Evolutionary conservation across 2,329 filamentous ascomycete species (phyloP).

Genomic region (Ambrosiella xylebori): DNA sequence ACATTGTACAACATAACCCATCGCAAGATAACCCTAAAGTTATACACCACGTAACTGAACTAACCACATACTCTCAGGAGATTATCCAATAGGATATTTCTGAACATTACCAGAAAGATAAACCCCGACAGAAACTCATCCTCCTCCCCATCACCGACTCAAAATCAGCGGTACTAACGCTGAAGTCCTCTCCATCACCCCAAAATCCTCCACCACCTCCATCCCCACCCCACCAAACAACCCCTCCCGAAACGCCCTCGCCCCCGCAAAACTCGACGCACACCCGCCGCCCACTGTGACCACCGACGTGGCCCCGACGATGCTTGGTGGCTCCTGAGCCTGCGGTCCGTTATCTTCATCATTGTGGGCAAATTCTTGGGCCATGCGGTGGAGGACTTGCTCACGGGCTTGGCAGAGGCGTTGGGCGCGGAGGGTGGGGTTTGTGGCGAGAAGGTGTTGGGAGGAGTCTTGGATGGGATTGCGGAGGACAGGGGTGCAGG

Average conservation of each 20-base stretch:
- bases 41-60: too few relatives aligned
- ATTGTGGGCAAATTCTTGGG: slow-evolving; percentile 32
- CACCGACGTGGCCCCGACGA: slow-evolving; percentile 27
- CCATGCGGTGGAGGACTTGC: slow-evolving; percentile 35
- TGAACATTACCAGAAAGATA: neutral
- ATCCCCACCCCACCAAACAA: slow-evolving; percentile 24
- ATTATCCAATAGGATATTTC: too few relatives aligned
- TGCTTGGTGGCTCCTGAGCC: slow-evolving; percentile 42
- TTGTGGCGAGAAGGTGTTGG: neutral
- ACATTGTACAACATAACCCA: too few relatives aligned
- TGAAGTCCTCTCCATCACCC: slow-evolving; percentile 34
- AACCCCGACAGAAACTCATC: neutral
- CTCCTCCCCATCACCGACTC: slow-evolving; percentile 23
- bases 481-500: neutral
- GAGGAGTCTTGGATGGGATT: neutral
- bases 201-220: slow-evolving; percentile 25
- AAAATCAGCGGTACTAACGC: slow-evolving; percentile 44
- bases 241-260: slow-evolving; percentile 25
- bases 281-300: slow-evolving; percentile 2
- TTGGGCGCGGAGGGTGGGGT: slow-evolving; percentile 34
- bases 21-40: too few relatives aligned
- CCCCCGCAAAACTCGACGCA: slow-evolving; percentile 19
- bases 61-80: too few relatives aligned
- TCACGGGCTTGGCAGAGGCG: slow-evolving; percentile 29
- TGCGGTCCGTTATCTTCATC: slow-evolving; percentile 35